Evolutionary conservation across 352 stramenopile genomes (phyloP), one percentile per base, ranked within the genome.

Genomic region (Pythium graminicola): DNA sequence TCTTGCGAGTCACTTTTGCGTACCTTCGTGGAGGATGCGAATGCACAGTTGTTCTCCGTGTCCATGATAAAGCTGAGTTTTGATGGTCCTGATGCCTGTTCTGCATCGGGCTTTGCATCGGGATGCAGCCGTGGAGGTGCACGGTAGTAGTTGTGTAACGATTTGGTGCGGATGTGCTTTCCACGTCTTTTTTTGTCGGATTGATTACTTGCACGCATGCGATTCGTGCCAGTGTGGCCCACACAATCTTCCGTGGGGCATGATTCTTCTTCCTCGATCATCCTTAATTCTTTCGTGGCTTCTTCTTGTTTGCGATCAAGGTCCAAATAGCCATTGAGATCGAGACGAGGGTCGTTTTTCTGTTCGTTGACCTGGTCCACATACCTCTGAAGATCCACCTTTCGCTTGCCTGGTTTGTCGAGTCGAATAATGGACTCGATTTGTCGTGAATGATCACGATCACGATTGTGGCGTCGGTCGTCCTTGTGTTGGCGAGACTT

Each of bases 21-120:
- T 31, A 16, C 28, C 29, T 42, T 19, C 19, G 16, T 17, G 22
- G 9, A 20, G 9, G 3, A 28, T 19, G n/a, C 28, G 24, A 38
- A 38, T 14, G 35, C 23, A 19, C 24, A 16, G 20, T 47, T 11
- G 17, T 52, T 46, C 16, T 54, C 57, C 2, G 17, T 17, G 44
- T 50, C 29, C 20, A 64, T 39, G 22, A 64, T 42, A 33, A 64
- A 64, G 29, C 31, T 55, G 29, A 64, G 57, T 13, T 32, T 44
- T 29, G 20, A 10, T 7, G 29, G 22, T 3, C 38, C 42, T 1
- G 6, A 7, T 33, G 48, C 8, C 23, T 28, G 19, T 10, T 29
- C 29, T n/a, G 16, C n/a, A 28, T 27, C 3, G 4, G 38, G 23
- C 13, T 47, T 39, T 11, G 36, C 17, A 7, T 33, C 28, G 5